Evolutionary conservation across 2,329 filamentous ascomycete genomes (phyloP).

Genomic region (Lachnellula subtilissima): DNA sequence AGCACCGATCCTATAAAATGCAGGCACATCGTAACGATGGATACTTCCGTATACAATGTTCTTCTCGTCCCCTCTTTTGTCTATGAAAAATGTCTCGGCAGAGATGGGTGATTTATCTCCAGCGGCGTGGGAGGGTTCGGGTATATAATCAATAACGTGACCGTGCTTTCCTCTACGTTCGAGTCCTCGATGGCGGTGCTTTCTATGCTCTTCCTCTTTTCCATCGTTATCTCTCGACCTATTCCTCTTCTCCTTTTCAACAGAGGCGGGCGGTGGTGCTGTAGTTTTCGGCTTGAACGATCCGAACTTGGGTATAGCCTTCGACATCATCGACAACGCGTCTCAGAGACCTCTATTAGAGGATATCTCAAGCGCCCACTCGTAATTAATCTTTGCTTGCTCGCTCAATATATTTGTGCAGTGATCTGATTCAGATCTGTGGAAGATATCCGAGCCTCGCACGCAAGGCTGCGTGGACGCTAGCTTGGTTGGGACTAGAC

Average conservation of each 20-base stretch:
- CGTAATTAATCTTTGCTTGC: too few species aligned
- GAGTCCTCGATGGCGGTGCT: conserved; percentile 10
- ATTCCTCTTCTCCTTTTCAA: conserved; percentile 14
- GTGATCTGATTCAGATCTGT: too few species aligned
- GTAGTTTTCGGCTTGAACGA: conserved; percentile 60
- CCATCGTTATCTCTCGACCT: not conserved
- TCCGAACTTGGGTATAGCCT: conserved; percentile 61
- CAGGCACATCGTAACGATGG: conserved; percentile 66
- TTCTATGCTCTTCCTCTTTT: not conserved
- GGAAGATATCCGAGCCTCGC: not conserved
- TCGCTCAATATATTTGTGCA: too few species aligned
- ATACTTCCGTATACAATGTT: conserved; percentile 70
- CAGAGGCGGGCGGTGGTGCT: conserved; percentile 5
- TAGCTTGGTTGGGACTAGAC: not conserved
- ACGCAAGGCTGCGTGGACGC: not conserved
- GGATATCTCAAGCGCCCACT: too few species aligned
- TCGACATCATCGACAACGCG: not conserved
- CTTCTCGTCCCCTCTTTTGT: conserved; percentile 71
- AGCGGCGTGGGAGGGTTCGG: not conserved
- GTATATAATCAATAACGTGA: not conserved
- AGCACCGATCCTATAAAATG: conserved; percentile 63
- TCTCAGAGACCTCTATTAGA: too few species aligned
- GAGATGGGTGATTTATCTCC: not conserved
- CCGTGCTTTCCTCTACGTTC: conserved; percentile 9
- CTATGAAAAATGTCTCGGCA: conserved; percentile 51